Conservation (phyloP, 2,329 filamentous ascomycete species). For the Aureobasidium sp. region DNA sequence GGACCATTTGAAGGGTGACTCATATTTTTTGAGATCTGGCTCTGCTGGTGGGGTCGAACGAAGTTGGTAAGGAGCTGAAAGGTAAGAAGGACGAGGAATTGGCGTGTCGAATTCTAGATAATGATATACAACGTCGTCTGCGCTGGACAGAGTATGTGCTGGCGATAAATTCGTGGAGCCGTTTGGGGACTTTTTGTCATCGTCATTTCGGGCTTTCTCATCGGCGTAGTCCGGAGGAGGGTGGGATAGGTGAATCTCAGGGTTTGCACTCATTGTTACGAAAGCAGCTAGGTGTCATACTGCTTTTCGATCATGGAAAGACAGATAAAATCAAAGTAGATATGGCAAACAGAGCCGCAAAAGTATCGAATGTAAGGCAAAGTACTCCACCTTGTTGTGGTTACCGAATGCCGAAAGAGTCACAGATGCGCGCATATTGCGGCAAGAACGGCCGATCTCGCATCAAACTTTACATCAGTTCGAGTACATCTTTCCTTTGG, state of each 20-base stretch:
- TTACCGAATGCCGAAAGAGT: conserved; percentile 10
- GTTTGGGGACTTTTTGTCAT: conserved; percentile 22
- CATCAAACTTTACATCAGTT: not conserved
- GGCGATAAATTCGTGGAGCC: not conserved
- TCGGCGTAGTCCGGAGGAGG: not conserved
- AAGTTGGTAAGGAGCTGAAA: conserved; percentile 28
- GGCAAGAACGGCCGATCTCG: conserved; percentile 4
- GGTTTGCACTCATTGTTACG: conserved; percentile 4
- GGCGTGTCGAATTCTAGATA: conserved; percentile 58
- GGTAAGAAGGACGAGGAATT: conserved; percentile 42
- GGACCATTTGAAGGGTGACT: conserved; percentile 68
- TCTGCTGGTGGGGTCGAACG: conserved; percentile 40
- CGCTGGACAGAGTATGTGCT: not conserved
- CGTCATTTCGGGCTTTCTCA: conserved; percentile 12
- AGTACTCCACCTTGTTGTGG: conserved; percentile 1
- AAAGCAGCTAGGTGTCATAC: not conserved
- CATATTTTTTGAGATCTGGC: conserved; percentile 60
- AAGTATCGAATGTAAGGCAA: not conserved
- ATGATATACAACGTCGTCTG: conserved; percentile 42
- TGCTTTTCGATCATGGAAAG: not conserved
- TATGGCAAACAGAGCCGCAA: not conserved
- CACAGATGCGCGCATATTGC: not conserved
- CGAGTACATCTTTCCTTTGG: not conserved
- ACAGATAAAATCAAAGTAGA: not conserved
- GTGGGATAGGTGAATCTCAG: conserved; percentile 8